Evolutionary conservation across 2,329 filamentous ascomycete genomes (phyloP).

Genomic region (Sclerotinia minor): DNA sequence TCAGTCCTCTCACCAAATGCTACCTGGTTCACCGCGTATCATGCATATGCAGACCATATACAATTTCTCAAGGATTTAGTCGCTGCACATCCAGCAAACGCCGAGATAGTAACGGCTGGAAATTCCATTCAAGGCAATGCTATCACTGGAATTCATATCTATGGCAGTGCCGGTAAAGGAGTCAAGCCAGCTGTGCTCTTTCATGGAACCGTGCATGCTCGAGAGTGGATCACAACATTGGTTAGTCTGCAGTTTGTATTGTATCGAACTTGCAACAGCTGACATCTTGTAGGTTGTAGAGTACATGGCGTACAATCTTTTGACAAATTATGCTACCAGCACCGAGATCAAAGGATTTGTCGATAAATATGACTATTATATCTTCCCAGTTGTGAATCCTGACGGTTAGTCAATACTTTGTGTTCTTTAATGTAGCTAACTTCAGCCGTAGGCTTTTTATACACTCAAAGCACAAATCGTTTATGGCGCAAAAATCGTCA

Average conservation of each 20-base stretch:
- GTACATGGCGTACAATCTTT: slow-evolving; percentile 53
- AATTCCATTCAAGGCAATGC: slow-evolving; percentile 49
- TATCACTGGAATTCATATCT: slow-evolving; percentile 54
- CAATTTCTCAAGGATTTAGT: slow-evolving; percentile 51
- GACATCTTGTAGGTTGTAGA: slow-evolving; percentile 44
- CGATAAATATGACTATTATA: slow-evolving; percentile 65
- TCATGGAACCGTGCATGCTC: slow-evolving; percentile 59
- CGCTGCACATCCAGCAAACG: slow-evolving; percentile 47
- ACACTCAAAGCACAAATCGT: slow-evolving; percentile 56
- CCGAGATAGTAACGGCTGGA: slow-evolving; percentile 53
- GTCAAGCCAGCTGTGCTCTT: slow-evolving; percentile 55
- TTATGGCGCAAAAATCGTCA: slow-evolving; percentile 64
- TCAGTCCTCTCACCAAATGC: slow-evolving; percentile 37
- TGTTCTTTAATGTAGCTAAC: background rate
- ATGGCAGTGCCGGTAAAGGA: slow-evolving; percentile 47
- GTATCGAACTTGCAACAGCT: background rate
- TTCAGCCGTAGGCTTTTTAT: slow-evolving; percentile 53
- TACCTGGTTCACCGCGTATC: slow-evolving; percentile 56
- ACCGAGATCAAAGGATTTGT: slow-evolving; percentile 49
- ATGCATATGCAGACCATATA: slow-evolving; percentile 54
- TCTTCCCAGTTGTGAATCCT: slow-evolving; percentile 63
- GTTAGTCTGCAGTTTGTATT: background rate
- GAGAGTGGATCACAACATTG: slow-evolving; percentile 60
- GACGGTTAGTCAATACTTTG: slow-evolving; percentile 48
- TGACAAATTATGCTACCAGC: slow-evolving; percentile 48